A percentile compares a stretch with the other conserved stretches of the same genome.
phyloP scores from a whole-genome alignment of 345 rosid species.

The Toxicodendron radicans region DNA sequence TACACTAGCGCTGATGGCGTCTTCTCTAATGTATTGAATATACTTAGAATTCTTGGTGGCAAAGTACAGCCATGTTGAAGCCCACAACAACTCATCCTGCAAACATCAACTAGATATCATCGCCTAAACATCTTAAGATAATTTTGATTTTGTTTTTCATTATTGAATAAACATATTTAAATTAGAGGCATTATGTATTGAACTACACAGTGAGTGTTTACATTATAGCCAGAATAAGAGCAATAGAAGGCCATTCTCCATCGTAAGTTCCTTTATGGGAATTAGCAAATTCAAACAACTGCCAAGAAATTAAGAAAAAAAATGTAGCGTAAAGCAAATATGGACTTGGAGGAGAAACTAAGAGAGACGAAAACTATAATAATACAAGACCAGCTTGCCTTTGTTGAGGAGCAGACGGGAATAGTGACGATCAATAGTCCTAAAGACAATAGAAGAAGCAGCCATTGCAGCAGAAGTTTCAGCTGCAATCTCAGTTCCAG shows the following conservation, averaged over 20 bases:
- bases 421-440: conserved; percentile 46
- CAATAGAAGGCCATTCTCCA: conserved; percentile 95
- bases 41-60: conserved; percentile 49
- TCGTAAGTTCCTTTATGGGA: conserved; percentile 66
- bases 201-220: conserved; percentile 25
- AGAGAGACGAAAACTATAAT: background rate
- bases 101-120: background rate
- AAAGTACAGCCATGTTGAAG: conserved; percentile 78
- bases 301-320: conserved; percentile 12
- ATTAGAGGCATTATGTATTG: background rate
- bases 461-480: conserved; percentile 88
- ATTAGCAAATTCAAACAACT: conserved; percentile 74
- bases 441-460: conserved; percentile 72
- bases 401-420: conserved; percentile 78
- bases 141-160: background rate
- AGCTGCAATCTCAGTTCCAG: conserved; percentile 85
- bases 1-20: conserved; percentile 55
- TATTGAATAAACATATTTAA: background rate
- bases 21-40: conserved; percentile 50
- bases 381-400: conserved; percentile 54
- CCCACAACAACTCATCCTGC: conserved; percentile 92
- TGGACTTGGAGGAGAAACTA: background rate
- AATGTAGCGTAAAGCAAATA: background rate
- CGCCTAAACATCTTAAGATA: background rate
- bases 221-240: conserved; percentile 85